phyloP scores from a whole-genome alignment of 164 flowering plant species.

The Amborella trichopoda region DNA sequence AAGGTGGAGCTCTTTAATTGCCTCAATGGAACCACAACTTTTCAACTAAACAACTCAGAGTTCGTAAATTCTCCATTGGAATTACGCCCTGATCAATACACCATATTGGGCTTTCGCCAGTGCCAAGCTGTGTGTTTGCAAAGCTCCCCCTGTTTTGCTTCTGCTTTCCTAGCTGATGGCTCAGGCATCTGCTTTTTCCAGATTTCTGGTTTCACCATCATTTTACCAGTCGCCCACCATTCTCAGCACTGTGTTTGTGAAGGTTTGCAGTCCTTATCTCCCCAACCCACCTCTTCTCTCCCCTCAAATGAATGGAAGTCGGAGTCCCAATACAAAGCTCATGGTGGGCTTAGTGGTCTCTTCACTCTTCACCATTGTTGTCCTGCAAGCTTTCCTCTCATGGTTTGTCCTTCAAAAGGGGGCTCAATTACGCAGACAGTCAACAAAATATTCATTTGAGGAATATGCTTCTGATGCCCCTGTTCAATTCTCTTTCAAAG shows the following conservation, averaged over 20 bases:
- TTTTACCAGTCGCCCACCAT: slow-evolving; percentile 55
- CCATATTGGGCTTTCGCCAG: no score
- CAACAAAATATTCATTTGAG: slow-evolving; percentile 19
- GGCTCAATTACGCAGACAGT: slow-evolving; percentile 13
- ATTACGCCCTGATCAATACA: no score
- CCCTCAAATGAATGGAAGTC: not conserved
- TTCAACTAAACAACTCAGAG: no score
- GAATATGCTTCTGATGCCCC: slow-evolving; percentile 33
- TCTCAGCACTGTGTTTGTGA: slow-evolving; percentile 64
- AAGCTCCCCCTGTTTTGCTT: slow-evolving; percentile 53
- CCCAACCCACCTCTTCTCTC: slow-evolving; percentile 20
- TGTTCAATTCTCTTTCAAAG: slow-evolving; percentile 23
- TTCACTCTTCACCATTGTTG: slow-evolving; percentile 10
- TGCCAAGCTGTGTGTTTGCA: no score
- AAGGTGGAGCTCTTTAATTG: no score
- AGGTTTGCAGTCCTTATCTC: slow-evolving; percentile 44
- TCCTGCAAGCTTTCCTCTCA: slow-evolving; percentile 18
- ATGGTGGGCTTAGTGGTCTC: slow-evolving; percentile 14
- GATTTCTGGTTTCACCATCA: slow-evolving; percentile 34
- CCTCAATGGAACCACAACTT: no score
- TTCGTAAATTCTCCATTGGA: no score
- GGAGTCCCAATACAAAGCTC: not conserved
- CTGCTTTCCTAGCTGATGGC: slow-evolving; percentile 62
- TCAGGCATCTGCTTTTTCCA: slow-evolving; percentile 54
- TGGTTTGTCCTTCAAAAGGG: slow-evolving; percentile 18